Evolutionary conservation across 2,329 filamentous ascomycete species (phyloP).

Genomic region (Ceratocystiopsis sp.): DNA sequence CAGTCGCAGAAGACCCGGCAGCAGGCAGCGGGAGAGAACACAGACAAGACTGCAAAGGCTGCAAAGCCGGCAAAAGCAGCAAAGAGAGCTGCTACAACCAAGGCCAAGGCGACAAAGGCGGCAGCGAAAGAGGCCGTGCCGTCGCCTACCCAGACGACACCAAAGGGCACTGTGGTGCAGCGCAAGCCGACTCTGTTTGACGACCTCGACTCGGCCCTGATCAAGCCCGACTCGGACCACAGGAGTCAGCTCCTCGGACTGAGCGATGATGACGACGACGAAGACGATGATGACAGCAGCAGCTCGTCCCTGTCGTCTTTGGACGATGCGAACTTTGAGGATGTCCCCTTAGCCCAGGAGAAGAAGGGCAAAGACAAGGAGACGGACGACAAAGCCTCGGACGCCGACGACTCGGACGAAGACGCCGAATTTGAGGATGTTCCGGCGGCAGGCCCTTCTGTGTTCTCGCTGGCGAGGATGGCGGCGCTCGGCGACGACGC

Average conservation of each 20-base stretch:
- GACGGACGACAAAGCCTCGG: slow-evolving; percentile 18
- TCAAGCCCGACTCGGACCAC: slow-evolving; percentile 23
- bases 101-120: no score
- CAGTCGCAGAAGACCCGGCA: not conserved
- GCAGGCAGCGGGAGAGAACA: not conserved
- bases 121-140: no score
- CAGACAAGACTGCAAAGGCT: not conserved
- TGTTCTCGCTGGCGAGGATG: slow-evolving; percentile 15
- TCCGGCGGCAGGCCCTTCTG: slow-evolving; percentile 16
- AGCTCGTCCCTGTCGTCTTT: slow-evolving; percentile 34
- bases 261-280: not conserved
- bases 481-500: not conserved
- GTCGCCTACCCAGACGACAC: no score
- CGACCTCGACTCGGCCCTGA: slow-evolving; percentile 33
- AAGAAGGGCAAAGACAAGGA: slow-evolving; percentile 13
- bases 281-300: slow-evolving; percentile 23
- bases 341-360: slow-evolving; percentile 22
- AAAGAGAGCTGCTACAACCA: no score
- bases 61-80: slow-evolving; percentile 5
- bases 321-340: slow-evolving; percentile 41
- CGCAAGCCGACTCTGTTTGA: slow-evolving; percentile 44
- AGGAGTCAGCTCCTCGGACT: slow-evolving; percentile 11
- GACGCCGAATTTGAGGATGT: slow-evolving; percentile 49
- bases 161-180: slow-evolving; percentile 10
- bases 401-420: slow-evolving; percentile 38